phyloP scores from a whole-genome alignment of 352 stramenopile genomes.

The Blastocystis sp. region DNA sequence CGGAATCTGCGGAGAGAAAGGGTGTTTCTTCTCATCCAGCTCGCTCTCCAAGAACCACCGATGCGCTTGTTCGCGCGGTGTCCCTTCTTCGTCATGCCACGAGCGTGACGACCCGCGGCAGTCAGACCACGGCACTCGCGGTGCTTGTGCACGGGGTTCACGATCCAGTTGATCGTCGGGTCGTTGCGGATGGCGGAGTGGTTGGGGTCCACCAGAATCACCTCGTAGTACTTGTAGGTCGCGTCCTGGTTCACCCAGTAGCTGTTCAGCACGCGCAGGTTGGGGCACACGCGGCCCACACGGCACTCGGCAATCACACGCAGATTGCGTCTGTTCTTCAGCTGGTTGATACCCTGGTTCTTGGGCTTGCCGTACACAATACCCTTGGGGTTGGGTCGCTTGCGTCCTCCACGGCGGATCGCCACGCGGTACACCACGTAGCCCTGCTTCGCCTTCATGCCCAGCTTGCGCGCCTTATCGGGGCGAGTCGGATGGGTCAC shows the following conservation, averaged over 20 bases:
- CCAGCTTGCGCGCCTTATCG: slow-evolving; percentile 97
- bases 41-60: slow-evolving; percentile 89
- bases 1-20: slow-evolving; percentile 94
- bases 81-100: slow-evolving; percentile 94
- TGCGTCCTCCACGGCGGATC: slow-evolving; percentile 95
- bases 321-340: slow-evolving; percentile 98
- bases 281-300: slow-evolving; percentile 91
- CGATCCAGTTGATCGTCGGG: slow-evolving; percentile 99
- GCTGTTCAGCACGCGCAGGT: slow-evolving; percentile 98
- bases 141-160: slow-evolving; percentile 97
- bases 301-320: slow-evolving; percentile 90
- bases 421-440: slow-evolving; percentile 93
- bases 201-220: slow-evolving; percentile 96
- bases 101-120: slow-evolving; percentile 88
- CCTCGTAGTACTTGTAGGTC: slow-evolving; percentile 99
- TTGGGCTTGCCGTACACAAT: slow-evolving; percentile 99
- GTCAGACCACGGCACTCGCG: slow-evolving; percentile 92
- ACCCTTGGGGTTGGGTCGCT: slow-evolving; percentile 97
- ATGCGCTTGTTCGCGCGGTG: slow-evolving; percentile 98
- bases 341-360: slow-evolving; percentile 99
- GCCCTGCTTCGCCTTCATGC: slow-evolving; percentile 99
- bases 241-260: slow-evolving; percentile 99
- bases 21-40: slow-evolving; percentile 97
- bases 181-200: slow-evolving; percentile 97
- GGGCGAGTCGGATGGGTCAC: slow-evolving; percentile 89